Evolutionary conservation across 164 flowering plant species (phyloP).

Genomic region (Piper longum): DNA sequence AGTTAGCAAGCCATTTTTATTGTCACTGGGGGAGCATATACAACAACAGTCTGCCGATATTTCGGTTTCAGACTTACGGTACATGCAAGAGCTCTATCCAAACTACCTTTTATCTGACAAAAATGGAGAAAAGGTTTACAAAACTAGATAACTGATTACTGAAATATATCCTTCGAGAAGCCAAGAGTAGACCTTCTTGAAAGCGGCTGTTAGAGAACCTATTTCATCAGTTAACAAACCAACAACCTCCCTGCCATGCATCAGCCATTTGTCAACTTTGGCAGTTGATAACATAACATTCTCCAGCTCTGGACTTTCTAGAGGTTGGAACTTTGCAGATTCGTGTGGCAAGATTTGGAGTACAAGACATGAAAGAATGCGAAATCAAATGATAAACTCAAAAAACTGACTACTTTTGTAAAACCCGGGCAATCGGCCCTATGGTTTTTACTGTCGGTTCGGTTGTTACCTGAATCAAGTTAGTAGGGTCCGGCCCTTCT

Average conservation of each 20-base stretch:
- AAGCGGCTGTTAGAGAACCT: conserved; percentile 19
- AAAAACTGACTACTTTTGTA: no score
- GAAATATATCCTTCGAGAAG: not conserved
- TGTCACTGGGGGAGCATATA: conserved; percentile 24
- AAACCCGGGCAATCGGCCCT: no score
- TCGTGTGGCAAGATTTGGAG: conserved; percentile 27
- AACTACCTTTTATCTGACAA: conserved; percentile 39
- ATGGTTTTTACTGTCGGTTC: no score
- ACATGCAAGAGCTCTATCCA: conserved; percentile 42
- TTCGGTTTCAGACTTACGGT: conserved; percentile 17
- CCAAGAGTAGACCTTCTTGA: conserved; percentile 32
- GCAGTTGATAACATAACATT: conserved; percentile 39
- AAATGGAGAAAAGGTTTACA: not conserved
- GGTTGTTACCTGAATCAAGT: no score
- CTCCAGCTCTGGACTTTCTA: conserved; percentile 46
- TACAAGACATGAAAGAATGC: not conserved
- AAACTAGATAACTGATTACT: not conserved
- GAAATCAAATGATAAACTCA: no score
- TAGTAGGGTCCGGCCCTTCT: no score
- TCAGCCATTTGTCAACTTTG: conserved; percentile 55
- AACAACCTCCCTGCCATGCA: conserved; percentile 23
- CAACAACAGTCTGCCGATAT: conserved; percentile 12
- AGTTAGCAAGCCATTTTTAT: conserved; percentile 24
- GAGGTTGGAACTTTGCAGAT: conserved; percentile 38
- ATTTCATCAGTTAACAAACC: conserved; percentile 20